Evolutionary conservation across 306 rosid genomes (phyloP).

Genomic region (Senna siamea): DNA sequence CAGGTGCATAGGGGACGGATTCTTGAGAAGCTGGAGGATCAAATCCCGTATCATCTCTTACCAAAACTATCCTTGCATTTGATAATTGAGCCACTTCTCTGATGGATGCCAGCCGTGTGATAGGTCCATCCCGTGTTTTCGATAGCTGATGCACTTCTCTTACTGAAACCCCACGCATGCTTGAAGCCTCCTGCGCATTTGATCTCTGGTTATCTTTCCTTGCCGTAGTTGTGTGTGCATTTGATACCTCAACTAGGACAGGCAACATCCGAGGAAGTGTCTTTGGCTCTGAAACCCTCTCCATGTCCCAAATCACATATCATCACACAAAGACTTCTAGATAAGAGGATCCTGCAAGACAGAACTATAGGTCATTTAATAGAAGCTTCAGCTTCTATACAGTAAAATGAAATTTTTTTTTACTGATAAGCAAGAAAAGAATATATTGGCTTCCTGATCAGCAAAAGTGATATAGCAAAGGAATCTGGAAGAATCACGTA

Average conservation of each 20-base stretch:
- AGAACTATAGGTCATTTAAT: conserved; percentile 35
- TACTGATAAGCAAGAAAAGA: neutral
- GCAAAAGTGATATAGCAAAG: conserved; percentile 1
- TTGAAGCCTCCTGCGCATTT: conserved; percentile 46
- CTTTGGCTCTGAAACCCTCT: conserved; percentile 76
- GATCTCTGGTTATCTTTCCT: conserved; percentile 47
- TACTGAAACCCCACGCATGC: conserved; percentile 37
- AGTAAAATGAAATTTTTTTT: neutral
- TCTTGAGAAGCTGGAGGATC: conserved; percentile 51
- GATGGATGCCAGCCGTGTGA: conserved; percentile 49
- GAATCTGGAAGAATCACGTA: conserved; percentile 2
- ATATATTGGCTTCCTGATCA: conserved; percentile 12
- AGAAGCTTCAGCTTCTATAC: conserved; percentile 9
- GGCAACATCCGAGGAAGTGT: conserved; percentile 58
- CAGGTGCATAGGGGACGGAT: conserved; percentile 47
- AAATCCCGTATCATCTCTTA: conserved; percentile 59
- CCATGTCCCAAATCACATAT: conserved; percentile 60
- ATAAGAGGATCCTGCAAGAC: conserved; percentile 56
- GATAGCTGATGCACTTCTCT: conserved; percentile 58
- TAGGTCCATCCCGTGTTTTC: conserved; percentile 49
- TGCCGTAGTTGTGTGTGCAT: conserved; percentile 36
- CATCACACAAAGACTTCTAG: conserved; percentile 47
- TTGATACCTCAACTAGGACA: conserved; percentile 51
- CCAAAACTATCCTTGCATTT: conserved; percentile 57
- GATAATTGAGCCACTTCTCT: conserved; percentile 65